Percentiles rank a stretch among this genome's conserved stretches.
phyloP scores from a whole-genome alignment of 1,284 basidiomycete genomes.

The Leccinum cinnamomeum region DNA sequence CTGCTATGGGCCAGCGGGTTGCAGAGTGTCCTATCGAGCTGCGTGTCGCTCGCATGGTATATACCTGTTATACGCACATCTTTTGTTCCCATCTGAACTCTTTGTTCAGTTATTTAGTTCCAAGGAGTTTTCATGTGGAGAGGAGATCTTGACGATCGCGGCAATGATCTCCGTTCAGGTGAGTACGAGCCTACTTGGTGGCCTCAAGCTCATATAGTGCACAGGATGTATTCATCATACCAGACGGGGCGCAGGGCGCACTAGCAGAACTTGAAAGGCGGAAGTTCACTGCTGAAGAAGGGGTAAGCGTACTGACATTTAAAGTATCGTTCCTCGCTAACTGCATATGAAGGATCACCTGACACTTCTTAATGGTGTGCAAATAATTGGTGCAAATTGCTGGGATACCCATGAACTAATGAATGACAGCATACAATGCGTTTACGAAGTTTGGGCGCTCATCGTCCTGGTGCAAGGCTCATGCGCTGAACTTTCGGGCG shows the following conservation, averaged over 20 bases:
- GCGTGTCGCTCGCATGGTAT: constrained; percentile 73
- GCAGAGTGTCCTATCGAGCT: constrained; percentile 80
- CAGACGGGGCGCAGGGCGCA: constrained; percentile 81
- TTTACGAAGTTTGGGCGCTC: constrained; percentile 83
- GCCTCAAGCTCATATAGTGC: neutral
- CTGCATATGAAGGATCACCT: constrained; percentile 73
- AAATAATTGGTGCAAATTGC: neutral
- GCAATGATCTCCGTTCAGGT: constrained; percentile 94
- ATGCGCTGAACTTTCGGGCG: constrained; percentile 89
- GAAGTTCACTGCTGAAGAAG: constrained; percentile 97
- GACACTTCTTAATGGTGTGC: constrained; percentile 83
- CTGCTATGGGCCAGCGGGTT: constrained; percentile 65
- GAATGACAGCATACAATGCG: constrained; percentile 78
- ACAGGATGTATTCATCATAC: constrained; percentile 85
- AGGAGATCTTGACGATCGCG: constrained; percentile 93
- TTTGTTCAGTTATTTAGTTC: constrained; percentile 80
- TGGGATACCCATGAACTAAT: constrained; percentile 18
- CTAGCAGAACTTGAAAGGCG: constrained; percentile 87
- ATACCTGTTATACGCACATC: neutral
- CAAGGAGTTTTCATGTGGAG: constrained; percentile 80
- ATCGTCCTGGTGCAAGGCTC: constrained; percentile 89
- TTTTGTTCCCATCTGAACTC: neutral
- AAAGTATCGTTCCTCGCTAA: constrained; percentile 7
- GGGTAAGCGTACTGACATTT: constrained; percentile 50
- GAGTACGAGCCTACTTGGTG: constrained; percentile 11